Conservation (phyloP, 208 protist species). For the Acanthamoeba culbertsoni region DNA sequence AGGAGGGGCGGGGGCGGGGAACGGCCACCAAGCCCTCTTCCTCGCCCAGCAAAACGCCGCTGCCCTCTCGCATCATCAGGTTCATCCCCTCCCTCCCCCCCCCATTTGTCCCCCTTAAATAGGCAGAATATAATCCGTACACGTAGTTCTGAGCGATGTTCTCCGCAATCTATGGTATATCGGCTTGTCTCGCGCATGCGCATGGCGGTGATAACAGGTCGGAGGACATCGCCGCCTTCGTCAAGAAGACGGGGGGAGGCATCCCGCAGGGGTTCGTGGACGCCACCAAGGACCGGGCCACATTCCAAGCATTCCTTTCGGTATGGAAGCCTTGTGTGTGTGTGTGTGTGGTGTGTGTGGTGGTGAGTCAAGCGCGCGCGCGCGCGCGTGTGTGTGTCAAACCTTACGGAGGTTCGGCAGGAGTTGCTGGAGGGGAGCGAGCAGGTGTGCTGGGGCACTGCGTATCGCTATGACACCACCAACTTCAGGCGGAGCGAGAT, state of each 20-base stretch:
- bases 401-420: not conserved
- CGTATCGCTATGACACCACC: conserved; percentile 23
- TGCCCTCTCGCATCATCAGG: not conserved
- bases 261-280: not conserved
- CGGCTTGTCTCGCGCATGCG: not conserved
- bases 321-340: not conserved
- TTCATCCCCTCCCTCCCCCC: too few species aligned
- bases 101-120: too few species aligned
- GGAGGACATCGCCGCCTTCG: not conserved
- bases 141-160: not conserved
- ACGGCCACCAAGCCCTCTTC: not conserved
- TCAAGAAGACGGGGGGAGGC: conserved; percentile 5
- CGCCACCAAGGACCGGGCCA: not conserved
- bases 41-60: not conserved
- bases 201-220: not conserved
- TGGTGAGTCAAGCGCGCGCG: not conserved
- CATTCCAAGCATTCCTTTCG: not conserved
- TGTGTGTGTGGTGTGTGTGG: too few species aligned
- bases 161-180: not conserved
- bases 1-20: not conserved
- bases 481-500: conserved; percentile 24
- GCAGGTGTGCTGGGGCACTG: conserved; percentile 4
- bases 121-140: not conserved
- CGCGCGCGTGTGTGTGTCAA: too few species aligned
- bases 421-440: not conserved